Conservation (phyloP, 176 grass and related monocot species). For the Thinopyrum elongatum region DNA sequence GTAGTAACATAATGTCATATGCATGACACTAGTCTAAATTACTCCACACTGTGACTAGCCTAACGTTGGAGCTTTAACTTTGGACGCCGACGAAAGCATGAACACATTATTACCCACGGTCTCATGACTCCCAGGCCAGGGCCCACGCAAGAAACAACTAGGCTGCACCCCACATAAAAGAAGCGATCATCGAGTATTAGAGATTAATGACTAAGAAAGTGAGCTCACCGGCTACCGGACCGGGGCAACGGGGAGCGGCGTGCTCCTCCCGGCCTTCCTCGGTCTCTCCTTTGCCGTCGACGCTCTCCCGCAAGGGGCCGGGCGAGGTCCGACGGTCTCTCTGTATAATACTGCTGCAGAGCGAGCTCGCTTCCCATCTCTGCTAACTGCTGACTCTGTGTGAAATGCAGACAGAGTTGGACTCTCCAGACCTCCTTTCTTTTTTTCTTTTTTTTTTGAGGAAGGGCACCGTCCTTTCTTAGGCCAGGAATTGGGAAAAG, state of each 20-base stretch:
- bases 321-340: not conserved
- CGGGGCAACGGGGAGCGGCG: not conserved
- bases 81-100: conserved; percentile 14
- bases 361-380: too few relatives aligned
- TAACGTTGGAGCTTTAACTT: conserved; percentile 44
- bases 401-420: too few relatives aligned
- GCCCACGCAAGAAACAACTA: not conserved
- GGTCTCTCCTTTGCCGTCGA: not conserved
- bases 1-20: too few relatives aligned
- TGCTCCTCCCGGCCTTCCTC: not conserved
- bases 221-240: not conserved
- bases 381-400: too few relatives aligned
- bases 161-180: not conserved
- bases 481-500: too few relatives aligned
- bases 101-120: not conserved
- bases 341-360: not conserved
- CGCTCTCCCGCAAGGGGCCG: not conserved
- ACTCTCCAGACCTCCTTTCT: too few relatives aligned
- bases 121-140: not conserved
- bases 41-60: too few relatives aligned
- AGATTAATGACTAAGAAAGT: not conserved
- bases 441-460: too few relatives aligned
- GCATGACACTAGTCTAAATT: too few relatives aligned
- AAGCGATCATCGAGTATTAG: not conserved
- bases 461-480: too few relatives aligned